Evolutionary conservation across 2,329 filamentous ascomycete genomes (phyloP).

Genomic region (Talaromyces rugulosus): DNA sequence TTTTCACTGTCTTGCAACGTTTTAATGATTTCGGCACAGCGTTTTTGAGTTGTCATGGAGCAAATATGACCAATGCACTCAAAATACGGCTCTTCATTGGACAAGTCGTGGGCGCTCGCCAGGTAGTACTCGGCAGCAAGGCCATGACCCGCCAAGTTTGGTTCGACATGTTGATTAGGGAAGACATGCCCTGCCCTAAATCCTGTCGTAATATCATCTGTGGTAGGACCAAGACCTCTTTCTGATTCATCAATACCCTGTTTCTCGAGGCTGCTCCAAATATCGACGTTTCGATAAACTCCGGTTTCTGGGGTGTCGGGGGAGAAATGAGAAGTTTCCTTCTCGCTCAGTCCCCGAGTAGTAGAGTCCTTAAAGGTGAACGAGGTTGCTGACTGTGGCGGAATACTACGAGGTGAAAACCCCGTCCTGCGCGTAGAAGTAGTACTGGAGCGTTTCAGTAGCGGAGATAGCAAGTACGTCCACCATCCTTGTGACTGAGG

Average conservation of each 20-base stretch:
- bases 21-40: not conserved
- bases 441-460: conserved; percentile 36
- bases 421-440: conserved; percentile 25
- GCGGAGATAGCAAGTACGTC: conserved; percentile 44
- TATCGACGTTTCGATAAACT: conserved; percentile 7
- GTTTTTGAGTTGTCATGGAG: conserved; percentile 24
- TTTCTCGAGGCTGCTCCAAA: not conserved
- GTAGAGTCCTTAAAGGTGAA: conserved; percentile 13
- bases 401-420: conserved; percentile 20
- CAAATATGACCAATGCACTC: conserved; percentile 42
- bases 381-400: conserved; percentile 18
- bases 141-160: conserved; percentile 25
- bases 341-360: not conserved
- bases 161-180: conserved; percentile 13
- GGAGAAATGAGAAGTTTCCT: conserved; percentile 25
- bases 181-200: not conserved
- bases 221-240: not conserved
- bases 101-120: conserved; percentile 42
- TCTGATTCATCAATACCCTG: not conserved
- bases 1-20: not conserved
- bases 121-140: conserved; percentile 41
- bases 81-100: conserved; percentile 38
- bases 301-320: conserved; percentile 27
- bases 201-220: not conserved
- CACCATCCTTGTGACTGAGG: conserved; percentile 48